Base-by-base conservation (phyloP, 2,329 filamentous ascomycete genomes). In the Colletotrichum navitas region DNA sequence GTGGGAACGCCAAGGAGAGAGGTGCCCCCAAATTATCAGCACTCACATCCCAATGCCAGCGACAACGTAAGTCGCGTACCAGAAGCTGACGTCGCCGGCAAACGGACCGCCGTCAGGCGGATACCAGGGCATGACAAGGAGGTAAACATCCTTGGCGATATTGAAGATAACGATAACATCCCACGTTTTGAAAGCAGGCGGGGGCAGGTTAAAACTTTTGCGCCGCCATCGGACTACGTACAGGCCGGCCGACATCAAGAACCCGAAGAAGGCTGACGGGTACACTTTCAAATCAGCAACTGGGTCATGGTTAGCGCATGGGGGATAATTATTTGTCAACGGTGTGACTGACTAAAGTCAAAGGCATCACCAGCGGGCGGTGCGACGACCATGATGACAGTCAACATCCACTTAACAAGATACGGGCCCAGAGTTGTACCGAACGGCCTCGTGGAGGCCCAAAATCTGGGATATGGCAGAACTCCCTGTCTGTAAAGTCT, bases 81-180 rank as follows among this genome's bases (percentile, higher is more conserved):
- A 94, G 79, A 94, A 94, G 62, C 87, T 91, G 26, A 52, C 49
- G 26, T 52, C 49, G 49, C 49, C 49, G 24, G 49, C 49, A 11
- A 86, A 85, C 0, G 81, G 81, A 0, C 91, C 91, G 0, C 83
- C 85, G 0, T 83, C 82, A 0, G 92, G 92, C 1, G 91, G 92
- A 73, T 90, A 91, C 92, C 91, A 94, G 0, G 92, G 91, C 85
- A 92, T 92, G 32, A 90, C 84, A 3, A 93, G 81, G 55, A 92
- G 81, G 71, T 89, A 93, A 0, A 90, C 65, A 62, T 92, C 87
- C 0, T 52, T 52, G 16, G 26, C 14, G 7, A 52, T 32, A 14
- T 52, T 52, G 49, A 52, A 52, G 16, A 52, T 11, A 3, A 52
- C 21, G 18, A 52, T 52, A 3, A 21, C 16, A 11, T 52, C 14